A percentile compares a stretch with the other conserved stretches of the same genome.
Conservation (phyloP, 208 protist species). For the Leishmania turanica region DNA sequence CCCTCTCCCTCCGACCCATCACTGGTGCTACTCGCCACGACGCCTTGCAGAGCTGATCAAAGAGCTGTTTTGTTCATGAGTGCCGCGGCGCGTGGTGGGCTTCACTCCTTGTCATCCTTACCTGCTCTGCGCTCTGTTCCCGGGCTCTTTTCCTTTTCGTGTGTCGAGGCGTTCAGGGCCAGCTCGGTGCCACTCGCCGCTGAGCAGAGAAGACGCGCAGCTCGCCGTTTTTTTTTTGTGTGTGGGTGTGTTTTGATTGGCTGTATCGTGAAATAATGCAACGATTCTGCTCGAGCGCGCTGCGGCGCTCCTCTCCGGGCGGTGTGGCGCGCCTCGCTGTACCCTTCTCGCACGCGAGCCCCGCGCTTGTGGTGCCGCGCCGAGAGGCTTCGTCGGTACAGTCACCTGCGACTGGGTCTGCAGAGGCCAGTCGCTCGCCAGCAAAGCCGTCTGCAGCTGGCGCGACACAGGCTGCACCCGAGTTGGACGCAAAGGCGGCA, state of each 20-base stretch:
- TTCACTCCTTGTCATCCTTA: not conserved
- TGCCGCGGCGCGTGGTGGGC: not conserved
- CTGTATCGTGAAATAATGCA: not conserved
- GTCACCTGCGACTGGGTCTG: not conserved
- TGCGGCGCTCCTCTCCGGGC: not conserved
- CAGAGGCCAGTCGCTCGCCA: not conserved
- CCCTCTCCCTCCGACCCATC: not conserved
- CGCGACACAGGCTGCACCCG: not conserved
- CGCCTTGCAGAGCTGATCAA: not conserved
- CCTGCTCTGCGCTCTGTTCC: not conserved
- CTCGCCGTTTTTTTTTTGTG: not conserved
- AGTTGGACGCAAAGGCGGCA: constrained; percentile 49
- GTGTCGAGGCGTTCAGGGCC: not conserved
- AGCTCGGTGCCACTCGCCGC: not conserved
- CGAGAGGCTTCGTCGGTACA: not conserved
- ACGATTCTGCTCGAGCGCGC: not conserved
- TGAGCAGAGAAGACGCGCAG: not conserved
- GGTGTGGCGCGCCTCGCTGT: not conserved
- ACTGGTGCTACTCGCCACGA: not conserved
- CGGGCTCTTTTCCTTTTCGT: not conserved
- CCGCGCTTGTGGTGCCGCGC: not conserved
- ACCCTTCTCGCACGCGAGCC: not conserved
- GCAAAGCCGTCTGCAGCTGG: not conserved
- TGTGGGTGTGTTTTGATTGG: not conserved
- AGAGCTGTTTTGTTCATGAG: not conserved